phyloP scores from a whole-genome alignment of 1,139 yeast genomes.

The Pichia sp. region DNA sequence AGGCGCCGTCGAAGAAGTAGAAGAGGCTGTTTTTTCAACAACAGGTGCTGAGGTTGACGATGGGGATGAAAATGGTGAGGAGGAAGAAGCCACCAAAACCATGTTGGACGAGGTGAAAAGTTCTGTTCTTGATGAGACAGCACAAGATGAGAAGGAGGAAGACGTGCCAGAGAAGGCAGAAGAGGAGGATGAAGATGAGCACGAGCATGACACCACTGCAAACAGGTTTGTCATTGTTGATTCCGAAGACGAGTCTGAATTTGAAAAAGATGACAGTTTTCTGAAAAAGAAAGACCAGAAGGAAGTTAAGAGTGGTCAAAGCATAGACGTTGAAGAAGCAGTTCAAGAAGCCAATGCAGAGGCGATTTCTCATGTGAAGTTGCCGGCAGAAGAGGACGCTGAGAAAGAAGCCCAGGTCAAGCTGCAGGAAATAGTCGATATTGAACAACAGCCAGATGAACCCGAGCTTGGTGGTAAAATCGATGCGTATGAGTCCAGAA shows the following conservation, averaged over 20 bases:
- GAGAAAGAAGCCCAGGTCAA: too few species aligned
- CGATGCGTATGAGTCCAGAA: background rate
- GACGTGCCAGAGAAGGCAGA: background rate
- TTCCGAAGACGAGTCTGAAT: constrained; percentile 6
- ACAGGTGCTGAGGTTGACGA: background rate
- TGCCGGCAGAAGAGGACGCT: too few species aligned
- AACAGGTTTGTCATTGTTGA: constrained; percentile 9
- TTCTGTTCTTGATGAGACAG: background rate
- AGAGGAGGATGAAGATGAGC: background rate
- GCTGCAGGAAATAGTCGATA: background rate
- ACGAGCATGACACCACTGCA: background rate
- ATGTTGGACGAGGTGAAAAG: background rate
- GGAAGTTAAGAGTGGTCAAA: too few species aligned
- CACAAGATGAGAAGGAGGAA: background rate
- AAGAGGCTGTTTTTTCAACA: too few species aligned
- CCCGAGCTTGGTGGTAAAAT: background rate
- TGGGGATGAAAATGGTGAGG: background rate
- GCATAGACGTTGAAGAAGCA: too few species aligned
- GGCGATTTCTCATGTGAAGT: too few species aligned
- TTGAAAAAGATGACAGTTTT: constrained; percentile 2
- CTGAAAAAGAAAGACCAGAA: too few species aligned
- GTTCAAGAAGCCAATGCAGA: too few species aligned
- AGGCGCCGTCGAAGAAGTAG: too few species aligned
- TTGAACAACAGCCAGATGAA: background rate
- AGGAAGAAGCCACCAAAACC: background rate